Evolutionary conservation across 306 rosid species (phyloP).

Genomic region (Purshia tridentata): DNA sequence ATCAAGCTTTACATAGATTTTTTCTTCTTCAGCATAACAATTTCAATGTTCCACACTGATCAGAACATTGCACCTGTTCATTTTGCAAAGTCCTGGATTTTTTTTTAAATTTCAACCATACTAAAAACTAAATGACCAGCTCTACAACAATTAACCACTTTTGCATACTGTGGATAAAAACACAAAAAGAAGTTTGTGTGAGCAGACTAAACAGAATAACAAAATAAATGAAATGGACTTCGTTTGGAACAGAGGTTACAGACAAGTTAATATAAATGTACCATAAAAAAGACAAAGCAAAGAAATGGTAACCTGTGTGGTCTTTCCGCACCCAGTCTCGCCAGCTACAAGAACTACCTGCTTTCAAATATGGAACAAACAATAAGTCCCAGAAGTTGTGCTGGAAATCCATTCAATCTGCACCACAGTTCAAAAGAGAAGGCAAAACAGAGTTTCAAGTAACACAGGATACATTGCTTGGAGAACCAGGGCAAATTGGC

Average conservation of each 20-base stretch:
- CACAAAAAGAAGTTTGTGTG: constrained; percentile 10
- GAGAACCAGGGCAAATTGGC: too few species aligned
- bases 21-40: too few species aligned
- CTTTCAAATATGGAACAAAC: constrained; percentile 34
- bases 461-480: too few species aligned
- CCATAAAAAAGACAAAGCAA: constrained; percentile 42
- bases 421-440: constrained; percentile 2
- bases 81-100: too few species aligned
- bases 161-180: background rate
- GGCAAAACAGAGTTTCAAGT: background rate
- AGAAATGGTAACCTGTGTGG: constrained; percentile 82
- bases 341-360: constrained; percentile 94
- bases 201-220: constrained; percentile 15
- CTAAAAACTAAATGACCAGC: background rate
- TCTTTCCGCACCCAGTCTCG: constrained; percentile 98
- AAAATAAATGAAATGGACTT: constrained; percentile 4
- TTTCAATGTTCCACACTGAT: too few species aligned
- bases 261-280: constrained; percentile 32
- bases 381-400: constrained; percentile 25
- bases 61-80: too few species aligned
- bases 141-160: constrained; percentile 11
- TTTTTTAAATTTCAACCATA: background rate
- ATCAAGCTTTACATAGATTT: background rate
- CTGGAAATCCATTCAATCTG: constrained; percentile 27
- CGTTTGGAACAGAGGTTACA: constrained; percentile 18